Percentiles rank a stretch among this genome's conserved stretches.
phyloP scores from a whole-genome alignment of 2,329 filamentous ascomycete species.

The Fusarium buharicum region DNA sequence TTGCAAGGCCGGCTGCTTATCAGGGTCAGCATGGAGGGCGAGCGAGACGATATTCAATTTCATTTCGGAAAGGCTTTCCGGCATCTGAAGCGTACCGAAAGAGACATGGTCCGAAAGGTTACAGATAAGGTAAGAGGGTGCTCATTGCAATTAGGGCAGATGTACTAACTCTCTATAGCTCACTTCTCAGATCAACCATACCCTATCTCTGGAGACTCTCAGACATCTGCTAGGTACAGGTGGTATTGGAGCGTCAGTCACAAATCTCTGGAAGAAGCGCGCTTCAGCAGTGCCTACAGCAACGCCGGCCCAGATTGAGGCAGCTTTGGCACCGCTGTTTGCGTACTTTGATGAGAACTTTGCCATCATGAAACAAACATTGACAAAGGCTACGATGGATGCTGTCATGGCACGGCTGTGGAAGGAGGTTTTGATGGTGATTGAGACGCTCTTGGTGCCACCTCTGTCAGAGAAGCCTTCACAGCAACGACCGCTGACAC shows the following conservation, averaged over 20 bases:
- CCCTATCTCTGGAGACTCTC: constrained; percentile 84
- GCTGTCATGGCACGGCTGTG: constrained; percentile 98
- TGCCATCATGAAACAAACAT: constrained; percentile 96
- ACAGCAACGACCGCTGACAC: constrained; percentile 80
- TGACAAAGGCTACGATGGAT: constrained; percentile 96
- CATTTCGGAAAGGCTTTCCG: constrained; percentile 98
- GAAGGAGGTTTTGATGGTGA: constrained; percentile 95
- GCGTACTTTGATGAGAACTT: constrained; percentile 99
- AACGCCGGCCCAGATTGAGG: constrained; percentile 79
- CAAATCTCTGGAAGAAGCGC: constrained; percentile 73
- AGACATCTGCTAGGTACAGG: constrained; percentile 75
- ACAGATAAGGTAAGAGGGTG: constrained; percentile 83
- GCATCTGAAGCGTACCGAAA: constrained; percentile 91
- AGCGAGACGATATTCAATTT: constrained; percentile 97
- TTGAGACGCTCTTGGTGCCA: constrained; percentile 89
- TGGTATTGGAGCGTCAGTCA: constrained; percentile 77
- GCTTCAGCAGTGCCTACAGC: constrained; percentile 66
- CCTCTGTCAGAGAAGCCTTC: constrained; percentile 95
- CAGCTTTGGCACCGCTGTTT: constrained; percentile 85
- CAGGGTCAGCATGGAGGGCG: constrained; percentile 97
- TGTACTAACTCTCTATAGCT: constrained; percentile 64
- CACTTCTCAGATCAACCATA: constrained; percentile 90
- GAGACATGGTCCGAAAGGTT: constrained; percentile 97
- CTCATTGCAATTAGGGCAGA: not conserved
- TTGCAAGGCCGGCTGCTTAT: constrained; percentile 91